Evolutionary conservation across 352 stramenopile species (phyloP).

Genomic region (Phytophthora ohioensis): DNA sequence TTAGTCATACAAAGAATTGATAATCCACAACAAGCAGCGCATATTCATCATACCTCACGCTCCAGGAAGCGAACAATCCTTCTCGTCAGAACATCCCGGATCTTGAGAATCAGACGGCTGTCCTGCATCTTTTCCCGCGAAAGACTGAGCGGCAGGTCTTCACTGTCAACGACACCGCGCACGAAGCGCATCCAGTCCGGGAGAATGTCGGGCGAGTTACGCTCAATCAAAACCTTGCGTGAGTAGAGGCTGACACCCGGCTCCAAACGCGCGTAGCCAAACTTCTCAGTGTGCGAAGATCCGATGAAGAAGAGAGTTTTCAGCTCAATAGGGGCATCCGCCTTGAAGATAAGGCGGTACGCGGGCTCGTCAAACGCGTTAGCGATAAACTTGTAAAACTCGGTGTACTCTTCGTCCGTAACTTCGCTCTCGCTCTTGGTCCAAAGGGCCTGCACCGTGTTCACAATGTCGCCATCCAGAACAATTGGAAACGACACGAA

Average conservation of each 20-base stretch:
- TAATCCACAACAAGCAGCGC: not conserved
- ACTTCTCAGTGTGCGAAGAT: conserved; percentile 97
- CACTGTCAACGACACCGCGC: conserved; percentile 94
- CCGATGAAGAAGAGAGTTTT: conserved; percentile 99
- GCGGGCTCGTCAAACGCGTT: conserved; percentile 96
- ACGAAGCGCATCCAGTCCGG: conserved; percentile 98
- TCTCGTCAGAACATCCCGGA: conserved; percentile 96
- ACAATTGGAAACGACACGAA: conserved; percentile 99
- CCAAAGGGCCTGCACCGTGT: conserved; percentile 99
- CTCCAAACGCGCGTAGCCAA: conserved; percentile 95
- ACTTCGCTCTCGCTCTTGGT: conserved; percentile 96
- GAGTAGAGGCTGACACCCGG: conserved; percentile 98
- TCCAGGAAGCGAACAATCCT: conserved; percentile 92
- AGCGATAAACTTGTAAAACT: conserved; percentile 98
- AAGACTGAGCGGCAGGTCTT: conserved; percentile 99
- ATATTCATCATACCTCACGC: conserved; percentile 57
- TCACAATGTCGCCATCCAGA: conserved; percentile 97
- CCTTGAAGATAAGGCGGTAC: conserved; percentile 97
- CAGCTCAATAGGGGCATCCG: conserved; percentile 98
- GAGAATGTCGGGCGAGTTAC: conserved; percentile 97
- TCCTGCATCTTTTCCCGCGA: conserved; percentile 99
- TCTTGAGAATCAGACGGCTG: conserved; percentile 95
- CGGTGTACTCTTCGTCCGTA: conserved; percentile 96
- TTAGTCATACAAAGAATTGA: conserved; percentile 4
- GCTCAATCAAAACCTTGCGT: conserved; percentile 99